A percentile compares a stretch with the other conserved stretches of the same genome.
Evolutionary conservation across 768 basidiomycete species (phyloP).

Genomic region (Pulveroboletus sp.): DNA sequence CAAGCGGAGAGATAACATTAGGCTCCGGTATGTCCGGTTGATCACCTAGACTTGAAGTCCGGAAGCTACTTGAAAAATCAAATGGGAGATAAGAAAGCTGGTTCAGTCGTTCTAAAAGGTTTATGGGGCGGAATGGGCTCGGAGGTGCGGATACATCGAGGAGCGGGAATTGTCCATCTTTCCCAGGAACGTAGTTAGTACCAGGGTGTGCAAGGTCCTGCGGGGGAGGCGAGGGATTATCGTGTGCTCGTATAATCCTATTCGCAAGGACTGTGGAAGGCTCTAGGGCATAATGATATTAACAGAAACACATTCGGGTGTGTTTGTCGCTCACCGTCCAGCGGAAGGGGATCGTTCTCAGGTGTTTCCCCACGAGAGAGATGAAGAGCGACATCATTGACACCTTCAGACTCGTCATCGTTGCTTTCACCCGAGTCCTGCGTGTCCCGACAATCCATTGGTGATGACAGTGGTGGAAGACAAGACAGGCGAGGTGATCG

Average conservation of each 20-base stretch:
- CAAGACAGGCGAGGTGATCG: conserved; percentile 50
- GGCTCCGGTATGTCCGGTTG: conserved; percentile 1
- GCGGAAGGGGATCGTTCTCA: conserved; percentile 39
- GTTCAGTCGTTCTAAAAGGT: conserved; percentile 26
- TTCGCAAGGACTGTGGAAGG: conserved; percentile 64
- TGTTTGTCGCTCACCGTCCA: conserved; percentile 38
- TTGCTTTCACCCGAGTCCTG: conserved; percentile 21
- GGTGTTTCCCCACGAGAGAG: conserved; percentile 44
- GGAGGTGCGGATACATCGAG: conserved; percentile 19
- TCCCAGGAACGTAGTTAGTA: conserved; percentile 13
- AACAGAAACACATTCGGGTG: conserved; percentile 3
- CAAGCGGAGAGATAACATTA: conserved; percentile 19
- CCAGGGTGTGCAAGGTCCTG: conserved; percentile 16
- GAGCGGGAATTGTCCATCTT: conserved; percentile 15
- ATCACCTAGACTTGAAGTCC: conserved; percentile 1
- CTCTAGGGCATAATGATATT: conserved; percentile 36
- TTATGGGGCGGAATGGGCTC: conserved; percentile 31
- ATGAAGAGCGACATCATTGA: conserved; percentile 20
- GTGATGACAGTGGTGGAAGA: conserved; percentile 27
- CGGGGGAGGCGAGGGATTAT: conserved; percentile 73
- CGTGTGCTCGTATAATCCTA: conserved; percentile 62
- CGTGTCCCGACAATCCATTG: conserved; percentile 13
- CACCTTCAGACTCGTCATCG: conserved; percentile 31
- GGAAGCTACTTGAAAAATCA: neutral
- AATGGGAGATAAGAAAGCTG: conserved; percentile 10